A percentile compares a stretch with the other conserved stretches of the same genome.
Conservation (phyloP, 2,329 filamentous ascomycete genomes). For the Pseudogymnoascus pannorum region DNA sequence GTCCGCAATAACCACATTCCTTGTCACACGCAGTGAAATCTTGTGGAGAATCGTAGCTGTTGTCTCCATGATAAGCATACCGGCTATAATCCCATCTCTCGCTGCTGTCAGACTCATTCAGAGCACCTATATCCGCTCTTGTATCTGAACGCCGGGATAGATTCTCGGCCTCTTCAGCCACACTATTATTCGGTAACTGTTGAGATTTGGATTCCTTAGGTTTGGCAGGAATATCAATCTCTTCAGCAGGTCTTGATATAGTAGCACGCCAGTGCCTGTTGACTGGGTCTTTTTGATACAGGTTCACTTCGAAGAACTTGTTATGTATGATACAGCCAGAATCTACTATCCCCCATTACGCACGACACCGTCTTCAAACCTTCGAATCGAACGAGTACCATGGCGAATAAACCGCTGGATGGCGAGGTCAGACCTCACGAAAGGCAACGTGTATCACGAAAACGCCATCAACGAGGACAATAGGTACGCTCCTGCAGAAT, state of each 20-base stretch:
- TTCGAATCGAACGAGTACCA: background rate
- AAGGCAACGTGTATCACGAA: background rate
- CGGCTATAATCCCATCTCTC: background rate
- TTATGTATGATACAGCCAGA: constrained; percentile 28
- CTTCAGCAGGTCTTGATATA: constrained; percentile 33
- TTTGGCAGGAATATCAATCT: constrained; percentile 30
- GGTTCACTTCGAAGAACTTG: constrained; percentile 41
- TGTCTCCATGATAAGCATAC: background rate
- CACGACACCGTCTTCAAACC: background rate
- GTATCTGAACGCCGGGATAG: background rate
- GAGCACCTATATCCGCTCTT: background rate
- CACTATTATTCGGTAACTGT: background rate
- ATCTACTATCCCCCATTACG: background rate
- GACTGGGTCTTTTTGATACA: constrained; percentile 40
- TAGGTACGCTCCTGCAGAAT: background rate
- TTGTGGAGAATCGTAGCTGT: background rate
- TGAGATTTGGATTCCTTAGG: background rate
- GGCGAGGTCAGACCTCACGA: background rate
- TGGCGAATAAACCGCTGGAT: background rate
- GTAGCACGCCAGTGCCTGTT: constrained; percentile 39
- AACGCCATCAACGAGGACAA: background rate
- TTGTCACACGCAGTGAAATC: background rate
- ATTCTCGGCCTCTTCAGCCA: background rate
- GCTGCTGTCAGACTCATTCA: background rate
- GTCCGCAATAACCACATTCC: background rate